Conservation (phyloP, 306 rosid species). For the peach (Prunus persica) region DNA sequence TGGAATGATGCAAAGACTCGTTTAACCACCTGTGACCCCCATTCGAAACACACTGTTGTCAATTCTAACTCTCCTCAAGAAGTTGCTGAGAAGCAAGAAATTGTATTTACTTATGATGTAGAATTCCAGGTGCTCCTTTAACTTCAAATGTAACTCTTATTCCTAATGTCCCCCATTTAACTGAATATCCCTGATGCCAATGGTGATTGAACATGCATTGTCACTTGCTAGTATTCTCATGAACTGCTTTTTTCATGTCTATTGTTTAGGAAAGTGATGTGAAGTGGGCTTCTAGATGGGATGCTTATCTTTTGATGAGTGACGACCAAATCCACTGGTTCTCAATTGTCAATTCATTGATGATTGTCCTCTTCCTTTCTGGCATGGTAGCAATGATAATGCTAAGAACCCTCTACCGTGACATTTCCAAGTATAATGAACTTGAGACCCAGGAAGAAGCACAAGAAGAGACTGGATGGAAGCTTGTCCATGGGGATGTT, state of each 20-base stretch:
- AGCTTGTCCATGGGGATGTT: conserved; percentile 98
- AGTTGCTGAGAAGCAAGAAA: conserved; percentile 83
- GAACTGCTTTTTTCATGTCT: conserved; percentile 16
- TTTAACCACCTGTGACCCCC: conserved; percentile 91
- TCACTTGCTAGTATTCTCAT: not conserved
- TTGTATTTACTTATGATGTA: conserved; percentile 89
- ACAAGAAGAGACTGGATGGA: conserved; percentile 99
- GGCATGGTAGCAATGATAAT: conserved; percentile 99
- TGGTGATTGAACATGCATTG: not conserved
- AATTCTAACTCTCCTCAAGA: conserved; percentile 91
- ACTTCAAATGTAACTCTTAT: not conserved
- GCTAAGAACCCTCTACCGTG: conserved; percentile 96
- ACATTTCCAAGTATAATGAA: conserved; percentile 92
- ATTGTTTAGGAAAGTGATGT: conserved; percentile 77
- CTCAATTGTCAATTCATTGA: conserved; percentile 89
- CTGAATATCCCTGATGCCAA: not conserved
- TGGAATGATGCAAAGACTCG: conserved; percentile 68
- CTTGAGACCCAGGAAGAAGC: conserved; percentile 99
- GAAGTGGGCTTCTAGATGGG: conserved; percentile 99
- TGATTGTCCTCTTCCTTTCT: conserved; percentile 98
- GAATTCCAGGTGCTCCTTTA: conserved; percentile 69
- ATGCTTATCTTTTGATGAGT: conserved; percentile 91
- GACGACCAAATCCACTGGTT: conserved; percentile 99
- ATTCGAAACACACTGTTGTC: conserved; percentile 67
- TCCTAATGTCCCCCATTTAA: not conserved